These are phyloP conservation scores for Pyricularia pennisetigena DNA, from an alignment of 2,329 filamentous ascomycete genomes.

Conservation along the genomic window DNA sequence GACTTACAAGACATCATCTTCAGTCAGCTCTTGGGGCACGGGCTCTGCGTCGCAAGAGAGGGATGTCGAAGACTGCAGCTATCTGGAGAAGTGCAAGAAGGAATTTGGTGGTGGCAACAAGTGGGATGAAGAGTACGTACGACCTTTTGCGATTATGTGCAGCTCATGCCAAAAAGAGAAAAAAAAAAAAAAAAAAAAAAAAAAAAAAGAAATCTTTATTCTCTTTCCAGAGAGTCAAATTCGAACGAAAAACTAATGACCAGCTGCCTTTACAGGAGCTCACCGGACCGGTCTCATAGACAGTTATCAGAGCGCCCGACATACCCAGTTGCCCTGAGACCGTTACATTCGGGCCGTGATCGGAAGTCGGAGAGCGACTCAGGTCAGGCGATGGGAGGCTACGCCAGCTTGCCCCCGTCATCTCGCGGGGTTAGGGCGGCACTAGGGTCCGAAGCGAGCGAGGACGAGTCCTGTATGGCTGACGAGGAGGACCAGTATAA, in stretches of 20 bases:
- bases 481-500: slow-evolving; percentile 10
- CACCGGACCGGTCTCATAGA: neutral
- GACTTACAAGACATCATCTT: slow-evolving; percentile 8
- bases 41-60: slow-evolving; percentile 7
- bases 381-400: neutral
- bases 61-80: slow-evolving; percentile 4
- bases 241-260: neutral
- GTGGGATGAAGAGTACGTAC: slow-evolving; percentile 10
- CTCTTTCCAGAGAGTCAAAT: too few species aligned
- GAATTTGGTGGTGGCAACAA: neutral
- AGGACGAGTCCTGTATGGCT: slow-evolving; percentile 9
- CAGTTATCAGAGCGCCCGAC: neutral
- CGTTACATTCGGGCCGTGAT: neutral
- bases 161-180: too few species aligned
- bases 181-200: too few species aligned
- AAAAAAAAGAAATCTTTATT: too few species aligned
- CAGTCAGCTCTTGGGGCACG: slow-evolving; percentile 8
- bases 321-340: slow-evolving; percentile 1
- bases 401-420: neutral
- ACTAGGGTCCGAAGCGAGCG: neutral
- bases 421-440: neutral
- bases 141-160: neutral
- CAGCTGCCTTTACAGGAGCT: neutral
- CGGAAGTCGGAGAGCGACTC: neutral
- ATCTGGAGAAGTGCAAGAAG: slow-evolving; percentile 5